Evolutionary conservation across 352 stramenopile species (phyloP), one percentile per base, ranked within the genome.

Genomic region (Plasmopara viticola): DNA sequence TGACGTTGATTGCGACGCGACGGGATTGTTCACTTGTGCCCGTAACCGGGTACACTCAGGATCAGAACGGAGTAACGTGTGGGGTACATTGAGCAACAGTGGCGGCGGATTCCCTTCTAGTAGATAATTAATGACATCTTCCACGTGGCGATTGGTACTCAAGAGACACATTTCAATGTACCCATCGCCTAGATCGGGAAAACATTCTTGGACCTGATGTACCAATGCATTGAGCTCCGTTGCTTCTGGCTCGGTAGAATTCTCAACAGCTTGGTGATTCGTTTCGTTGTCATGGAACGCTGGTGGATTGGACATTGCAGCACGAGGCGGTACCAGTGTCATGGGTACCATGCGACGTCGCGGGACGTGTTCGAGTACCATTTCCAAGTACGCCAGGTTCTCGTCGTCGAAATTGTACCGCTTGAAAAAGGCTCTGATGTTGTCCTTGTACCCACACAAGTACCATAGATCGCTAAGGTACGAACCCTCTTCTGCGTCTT

Each of bases 391-490:
- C 25, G 68, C 81, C 14, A 86, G 64, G 29, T 68, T 77, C 46
- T 90, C 79, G 5, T 48, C 44, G 15, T 87, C 82, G 33, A 87
- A 49, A 9, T 84, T 60, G 20, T 68, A 64, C 0, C 64, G 48
- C 20, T 80, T 70, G 33, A 92, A 82, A 38, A 69, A 86, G 14
- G 61, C 57, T 6, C 64, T 35, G 3, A 84, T 56, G n/a, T 75
- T 87, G 9, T 74, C 51, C 63, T 91, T 83, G 53, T 84, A 86
- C 25, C 64, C 61, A 30, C 66, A 83, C 13, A 88, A 53, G 48
- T 75, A 59, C 76, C 77, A 89, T 18, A 90, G 48, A 55, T 93
- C 82, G 34, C 77, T 88, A 42, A 93, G 29, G 34, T 75, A 84
- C 51, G 79, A 86, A 12, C 79, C 82, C 31, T 78, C 67, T 49